These are phyloP conservation scores for Mortierella sp. DNA, from an alignment of 371 early-diverging fungal species.

Conservation along the genomic window DNA sequence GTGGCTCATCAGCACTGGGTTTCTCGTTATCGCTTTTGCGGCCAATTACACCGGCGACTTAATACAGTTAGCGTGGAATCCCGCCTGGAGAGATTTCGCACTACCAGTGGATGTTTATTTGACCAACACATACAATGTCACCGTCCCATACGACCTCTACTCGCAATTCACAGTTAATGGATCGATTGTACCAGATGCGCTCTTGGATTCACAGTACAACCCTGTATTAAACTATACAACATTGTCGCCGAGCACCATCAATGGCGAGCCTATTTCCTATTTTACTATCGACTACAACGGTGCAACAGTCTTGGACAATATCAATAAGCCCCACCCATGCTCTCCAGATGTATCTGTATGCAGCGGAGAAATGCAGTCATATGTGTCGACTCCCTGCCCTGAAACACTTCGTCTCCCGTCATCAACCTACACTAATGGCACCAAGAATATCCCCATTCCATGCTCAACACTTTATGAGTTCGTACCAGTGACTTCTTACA, in stretches of 20 bases:
- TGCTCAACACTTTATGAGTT: too few relatives aligned
- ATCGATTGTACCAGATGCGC: neutral
- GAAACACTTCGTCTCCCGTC: too few relatives aligned
- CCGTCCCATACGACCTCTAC: slow-evolving; percentile 1
- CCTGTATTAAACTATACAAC: neutral
- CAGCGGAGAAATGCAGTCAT: too few relatives aligned
- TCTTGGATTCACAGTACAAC: neutral
- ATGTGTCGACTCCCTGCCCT: too few relatives aligned
- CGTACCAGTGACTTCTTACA: too few relatives aligned
- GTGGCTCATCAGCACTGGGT: neutral
- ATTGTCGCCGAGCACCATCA: neutral
- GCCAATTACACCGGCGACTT: neutral
- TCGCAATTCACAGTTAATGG: neutral
- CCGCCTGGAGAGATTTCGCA: neutral
- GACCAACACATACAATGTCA: neutral
- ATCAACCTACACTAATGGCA: too few relatives aligned
- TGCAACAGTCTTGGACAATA: neutral
- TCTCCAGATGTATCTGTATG: too few relatives aligned
- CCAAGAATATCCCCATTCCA: too few relatives aligned
- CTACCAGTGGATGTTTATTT: neutral
- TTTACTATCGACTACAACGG: neutral
- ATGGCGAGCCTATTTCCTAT: neutral
- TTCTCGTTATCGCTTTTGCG: neutral
- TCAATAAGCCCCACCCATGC: too few relatives aligned
- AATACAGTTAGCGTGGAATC: neutral